Percentiles rank a stretch among this genome's conserved stretches.
Conservation (phyloP, 1,284 basidiomycete species). For the Moesziomyces sp. region DNA sequence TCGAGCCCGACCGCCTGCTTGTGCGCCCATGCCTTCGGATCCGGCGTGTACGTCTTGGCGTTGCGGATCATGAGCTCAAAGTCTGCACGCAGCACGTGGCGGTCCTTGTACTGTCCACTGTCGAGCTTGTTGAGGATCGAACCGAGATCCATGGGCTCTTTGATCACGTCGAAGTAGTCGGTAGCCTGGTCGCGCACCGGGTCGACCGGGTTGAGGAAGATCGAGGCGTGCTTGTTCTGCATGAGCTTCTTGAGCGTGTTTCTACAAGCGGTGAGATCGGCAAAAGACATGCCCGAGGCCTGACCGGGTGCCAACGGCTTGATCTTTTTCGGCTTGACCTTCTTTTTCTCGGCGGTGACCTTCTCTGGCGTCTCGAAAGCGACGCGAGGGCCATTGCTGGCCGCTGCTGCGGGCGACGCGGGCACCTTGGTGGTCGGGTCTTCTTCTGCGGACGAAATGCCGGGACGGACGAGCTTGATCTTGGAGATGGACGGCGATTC, state of each 20-base stretch:
- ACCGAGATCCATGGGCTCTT: slow-evolving; percentile 92
- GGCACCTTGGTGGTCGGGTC: slow-evolving; percentile 14
- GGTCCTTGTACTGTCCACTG: slow-evolving; percentile 81
- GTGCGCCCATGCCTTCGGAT: slow-evolving; percentile 77
- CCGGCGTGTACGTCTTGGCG: slow-evolving; percentile 84
- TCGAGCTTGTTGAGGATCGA: slow-evolving; percentile 89
- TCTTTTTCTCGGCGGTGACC: slow-evolving; percentile 64
- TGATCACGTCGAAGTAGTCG: slow-evolving; percentile 85
- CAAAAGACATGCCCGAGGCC: slow-evolving; percentile 80
- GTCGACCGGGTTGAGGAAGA: slow-evolving; percentile 87
- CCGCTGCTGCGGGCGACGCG: slow-evolving; percentile 6
- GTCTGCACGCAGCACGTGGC: slow-evolving; percentile 85
- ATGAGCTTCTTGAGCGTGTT: slow-evolving; percentile 83
- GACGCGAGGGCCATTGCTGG: slow-evolving; percentile 35
- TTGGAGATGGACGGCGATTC: slow-evolving; percentile 44
- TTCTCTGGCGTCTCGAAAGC: slow-evolving; percentile 49
- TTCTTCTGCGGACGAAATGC: slow-evolving; percentile 10
- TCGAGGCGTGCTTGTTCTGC: slow-evolving; percentile 73
- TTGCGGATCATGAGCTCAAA: slow-evolving; percentile 89
- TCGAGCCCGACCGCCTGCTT: slow-evolving; percentile 82
- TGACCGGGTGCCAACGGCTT: slow-evolving; percentile 71
- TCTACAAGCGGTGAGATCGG: slow-evolving; percentile 82
- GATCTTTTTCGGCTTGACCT: slow-evolving; percentile 62
- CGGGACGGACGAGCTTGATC: slow-evolving; percentile 49
- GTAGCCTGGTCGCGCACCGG: slow-evolving; percentile 67